Percentiles rank a stretch among this genome's conserved stretches.
These are phyloP conservation scores for Aegilops speltoides DNA, from an alignment of 176 grass and related monocot species.

Conservation along the genomic window DNA sequence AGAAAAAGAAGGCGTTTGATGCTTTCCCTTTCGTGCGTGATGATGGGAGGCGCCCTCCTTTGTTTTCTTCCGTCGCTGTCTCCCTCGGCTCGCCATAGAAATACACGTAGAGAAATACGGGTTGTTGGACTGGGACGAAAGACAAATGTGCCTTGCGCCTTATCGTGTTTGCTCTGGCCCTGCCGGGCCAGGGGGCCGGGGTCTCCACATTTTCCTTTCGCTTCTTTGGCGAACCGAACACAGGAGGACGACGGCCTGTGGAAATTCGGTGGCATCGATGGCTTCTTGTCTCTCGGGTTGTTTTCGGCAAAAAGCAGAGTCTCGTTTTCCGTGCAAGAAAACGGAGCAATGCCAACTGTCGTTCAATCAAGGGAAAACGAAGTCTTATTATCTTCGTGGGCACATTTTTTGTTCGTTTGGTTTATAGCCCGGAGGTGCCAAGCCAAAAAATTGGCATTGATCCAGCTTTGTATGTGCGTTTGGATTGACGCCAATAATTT, in stretches of 20 bases:
- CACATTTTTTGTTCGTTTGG: no score
- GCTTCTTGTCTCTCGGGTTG: background rate
- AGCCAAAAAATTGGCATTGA: no score
- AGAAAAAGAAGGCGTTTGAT: background rate
- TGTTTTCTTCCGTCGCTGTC: conserved; percentile 14
- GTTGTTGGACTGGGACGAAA: background rate
- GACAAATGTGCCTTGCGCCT: background rate
- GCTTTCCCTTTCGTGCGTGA: conserved; percentile 27
- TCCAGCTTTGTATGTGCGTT: no score
- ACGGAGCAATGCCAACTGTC: background rate
- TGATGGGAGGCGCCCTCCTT: conserved; percentile 2
- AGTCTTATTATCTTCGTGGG: no score
- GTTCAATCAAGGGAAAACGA: background rate
- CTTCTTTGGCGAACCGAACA: no score
- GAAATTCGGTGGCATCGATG: background rate
- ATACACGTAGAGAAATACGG: background rate
- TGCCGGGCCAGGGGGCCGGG: background rate
- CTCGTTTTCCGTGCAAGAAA: background rate
- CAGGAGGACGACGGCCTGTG: no score
- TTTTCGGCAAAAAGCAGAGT: background rate
- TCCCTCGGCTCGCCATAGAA: background rate
- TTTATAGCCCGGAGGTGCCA: no score
- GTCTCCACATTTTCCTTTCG: background rate
- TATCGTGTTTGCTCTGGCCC: background rate
- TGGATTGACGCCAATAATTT: no score